Conservation (phyloP, 352 stramenopile species). For the Pythium grandisporangium region DNA sequence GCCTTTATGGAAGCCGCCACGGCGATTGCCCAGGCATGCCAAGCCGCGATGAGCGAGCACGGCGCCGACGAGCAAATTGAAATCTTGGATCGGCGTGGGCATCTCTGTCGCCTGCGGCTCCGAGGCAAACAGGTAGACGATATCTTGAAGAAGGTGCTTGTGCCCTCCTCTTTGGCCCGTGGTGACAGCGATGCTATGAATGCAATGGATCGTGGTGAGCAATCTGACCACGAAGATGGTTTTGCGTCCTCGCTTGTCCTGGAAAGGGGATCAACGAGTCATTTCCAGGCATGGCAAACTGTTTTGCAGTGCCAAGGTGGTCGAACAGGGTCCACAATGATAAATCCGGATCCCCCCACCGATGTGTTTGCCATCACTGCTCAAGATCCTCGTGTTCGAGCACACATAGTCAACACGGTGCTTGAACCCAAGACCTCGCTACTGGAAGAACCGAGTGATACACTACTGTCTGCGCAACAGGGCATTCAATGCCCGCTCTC, state of each 20-base stretch:
- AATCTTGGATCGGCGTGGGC: conserved; percentile 56
- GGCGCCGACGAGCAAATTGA: conserved; percentile 31
- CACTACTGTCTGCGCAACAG: conserved; percentile 6
- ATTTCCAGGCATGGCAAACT: conserved; percentile 7
- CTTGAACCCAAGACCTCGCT: conserved; percentile 19
- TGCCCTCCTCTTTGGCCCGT: too few relatives aligned
- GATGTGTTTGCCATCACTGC: conserved; percentile 25
- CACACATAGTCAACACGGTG: background rate
- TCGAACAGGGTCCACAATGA: too few relatives aligned
- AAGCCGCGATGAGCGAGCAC: conserved; percentile 25
- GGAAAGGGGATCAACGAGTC: conserved; percentile 1
- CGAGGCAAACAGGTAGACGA: conserved; percentile 36
- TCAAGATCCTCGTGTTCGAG: conserved; percentile 30
- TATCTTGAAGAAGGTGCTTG: conserved; percentile 19
- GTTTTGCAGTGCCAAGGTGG: too few relatives aligned
- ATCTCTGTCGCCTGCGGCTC: conserved; percentile 54
- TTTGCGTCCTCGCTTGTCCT: conserved; percentile 12
- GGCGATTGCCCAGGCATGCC: conserved; percentile 44
- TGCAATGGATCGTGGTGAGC: too few relatives aligned
- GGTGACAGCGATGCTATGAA: too few relatives aligned
- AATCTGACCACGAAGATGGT: conserved; percentile 47
- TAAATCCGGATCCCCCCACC: too few relatives aligned
- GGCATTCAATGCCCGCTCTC: conserved; percentile 57
- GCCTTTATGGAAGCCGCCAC: conserved; percentile 64
- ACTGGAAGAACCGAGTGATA: conserved; percentile 32